Percentiles rank a stretch among this genome's conserved stretches.
phyloP scores from a whole-genome alignment of 2,329 filamentous ascomycete genomes.

The Aquanectria penicillioides region DNA sequence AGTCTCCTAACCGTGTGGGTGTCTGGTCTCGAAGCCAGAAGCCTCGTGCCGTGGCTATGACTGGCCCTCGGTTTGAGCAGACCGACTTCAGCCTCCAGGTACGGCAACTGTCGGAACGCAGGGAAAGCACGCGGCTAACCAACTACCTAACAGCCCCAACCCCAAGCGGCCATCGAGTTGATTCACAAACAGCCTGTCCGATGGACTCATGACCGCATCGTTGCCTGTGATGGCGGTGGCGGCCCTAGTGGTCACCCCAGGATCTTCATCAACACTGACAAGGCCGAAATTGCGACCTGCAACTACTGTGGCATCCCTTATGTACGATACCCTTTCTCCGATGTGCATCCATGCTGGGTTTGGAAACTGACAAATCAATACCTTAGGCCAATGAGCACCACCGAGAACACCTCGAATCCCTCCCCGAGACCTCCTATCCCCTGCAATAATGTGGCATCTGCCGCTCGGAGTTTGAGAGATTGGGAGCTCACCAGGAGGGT shows the following conservation, averaged over 20 bases:
- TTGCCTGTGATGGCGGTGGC: slow-evolving; percentile 91
- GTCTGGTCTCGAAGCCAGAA: slow-evolving; percentile 91
- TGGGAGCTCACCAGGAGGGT: slow-evolving; percentile 22
- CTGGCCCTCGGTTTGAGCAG: slow-evolving; percentile 95
- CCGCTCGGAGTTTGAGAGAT: slow-evolving; percentile 23
- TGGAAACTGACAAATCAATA: slow-evolving; percentile 14
- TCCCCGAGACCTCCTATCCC: slow-evolving; percentile 84
- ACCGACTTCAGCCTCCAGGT: slow-evolving; percentile 94
- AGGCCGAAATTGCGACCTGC: slow-evolving; percentile 91
- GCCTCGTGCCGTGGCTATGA: slow-evolving; percentile 85
- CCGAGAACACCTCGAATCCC: slow-evolving; percentile 83
- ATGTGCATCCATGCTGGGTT: background rate
- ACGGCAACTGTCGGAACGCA: slow-evolving; percentile 44
- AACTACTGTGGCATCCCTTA: slow-evolving; percentile 94
- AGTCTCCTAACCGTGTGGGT: slow-evolving; percentile 85
- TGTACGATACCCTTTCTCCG: slow-evolving; percentile 68
- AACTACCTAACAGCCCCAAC: slow-evolving; percentile 76
- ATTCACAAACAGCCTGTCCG: slow-evolving; percentile 95
- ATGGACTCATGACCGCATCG: slow-evolving; percentile 86
- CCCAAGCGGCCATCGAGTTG: slow-evolving; percentile 90
- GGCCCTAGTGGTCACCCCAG: slow-evolving; percentile 89
- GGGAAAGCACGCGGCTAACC: slow-evolving; percentile 31
- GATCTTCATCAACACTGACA: slow-evolving; percentile 98
- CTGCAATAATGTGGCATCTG: slow-evolving; percentile 60
- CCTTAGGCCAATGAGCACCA: slow-evolving; percentile 88